phyloP scores from a whole-genome alignment of 805 yeast species.

The Priceomyces medius region DNA sequence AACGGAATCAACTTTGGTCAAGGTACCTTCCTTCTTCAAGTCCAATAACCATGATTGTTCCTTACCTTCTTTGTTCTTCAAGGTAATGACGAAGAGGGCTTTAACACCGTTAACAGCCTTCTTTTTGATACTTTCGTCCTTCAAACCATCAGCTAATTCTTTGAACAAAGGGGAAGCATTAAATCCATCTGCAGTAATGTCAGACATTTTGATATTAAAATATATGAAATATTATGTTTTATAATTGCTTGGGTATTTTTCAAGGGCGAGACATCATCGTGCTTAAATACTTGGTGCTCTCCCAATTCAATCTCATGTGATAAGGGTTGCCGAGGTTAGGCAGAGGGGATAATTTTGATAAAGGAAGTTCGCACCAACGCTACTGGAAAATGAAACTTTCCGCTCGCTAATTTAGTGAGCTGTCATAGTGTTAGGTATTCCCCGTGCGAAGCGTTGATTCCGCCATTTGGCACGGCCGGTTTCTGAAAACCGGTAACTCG shows the following conservation, averaged over 20 bases:
- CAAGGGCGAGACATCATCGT: background rate
- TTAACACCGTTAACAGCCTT: conserved; percentile 50
- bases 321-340: conserved; percentile 1
- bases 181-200: conserved; percentile 38
- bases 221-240: too few species aligned
- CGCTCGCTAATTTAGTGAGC: too few species aligned
- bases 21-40: conserved; percentile 56
- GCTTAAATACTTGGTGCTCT: background rate
- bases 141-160: conserved; percentile 38
- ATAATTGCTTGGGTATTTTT: too few species aligned
- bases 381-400: too few species aligned
- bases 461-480: too few species aligned
- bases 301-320: conserved; percentile 1
- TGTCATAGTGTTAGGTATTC: too few species aligned
- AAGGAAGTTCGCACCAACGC: background rate
- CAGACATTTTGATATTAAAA: conserved; percentile 18
- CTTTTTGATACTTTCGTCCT: conserved; percentile 32
- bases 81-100: conserved; percentile 63
- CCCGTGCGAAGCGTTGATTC: too few species aligned
- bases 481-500: too few species aligned
- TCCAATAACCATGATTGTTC: conserved; percentile 67
- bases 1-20: conserved; percentile 43
- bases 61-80: conserved; percentile 61
- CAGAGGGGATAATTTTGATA: conserved; percentile 1
- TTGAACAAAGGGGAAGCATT: conserved; percentile 43